Conservation (phyloP, 2,329 filamentous ascomycete species). For the Cryphonectria japonica region DNA sequence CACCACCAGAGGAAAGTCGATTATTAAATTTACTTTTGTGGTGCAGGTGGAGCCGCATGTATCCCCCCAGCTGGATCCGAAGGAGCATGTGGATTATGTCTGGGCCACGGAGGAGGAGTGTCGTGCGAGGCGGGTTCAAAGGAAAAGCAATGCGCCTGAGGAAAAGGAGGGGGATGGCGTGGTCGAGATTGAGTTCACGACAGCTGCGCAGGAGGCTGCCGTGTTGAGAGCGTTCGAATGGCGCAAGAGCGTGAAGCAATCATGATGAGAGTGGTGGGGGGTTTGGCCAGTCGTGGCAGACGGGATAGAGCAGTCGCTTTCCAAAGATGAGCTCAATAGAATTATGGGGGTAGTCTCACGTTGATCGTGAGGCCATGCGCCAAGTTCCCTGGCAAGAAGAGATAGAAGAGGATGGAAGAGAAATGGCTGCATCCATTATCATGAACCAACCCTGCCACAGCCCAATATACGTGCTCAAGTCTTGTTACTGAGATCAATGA, state of each 20-base stretch:
- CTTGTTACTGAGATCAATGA: neutral
- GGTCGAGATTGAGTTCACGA: constrained; percentile 34
- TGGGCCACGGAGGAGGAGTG: constrained; percentile 43
- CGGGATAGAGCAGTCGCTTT: too few species aligned
- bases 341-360: too few species aligned
- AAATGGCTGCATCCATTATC: too few species aligned
- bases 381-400: too few species aligned
- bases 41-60: constrained; percentile 31
- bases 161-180: constrained; percentile 3
- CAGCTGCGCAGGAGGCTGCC: constrained; percentile 29
- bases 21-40: constrained; percentile 37
- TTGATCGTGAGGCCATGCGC: too few species aligned
- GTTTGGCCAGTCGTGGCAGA: too few species aligned
- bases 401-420: too few species aligned
- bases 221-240: constrained; percentile 33
- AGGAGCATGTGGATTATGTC: constrained; percentile 40
- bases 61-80: constrained; percentile 35
- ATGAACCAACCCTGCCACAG: neutral
- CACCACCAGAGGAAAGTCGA: constrained; percentile 32
- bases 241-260: neutral
- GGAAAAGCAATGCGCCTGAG: neutral
- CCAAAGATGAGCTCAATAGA: too few species aligned
- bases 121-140: constrained; percentile 21
- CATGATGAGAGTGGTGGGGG: neutral
- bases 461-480: neutral